Evolutionary conservation across 192 early-diverging fungal genomes (phyloP), one percentile per base, ranked within the genome.

Genomic region (Podila epigama): DNA sequence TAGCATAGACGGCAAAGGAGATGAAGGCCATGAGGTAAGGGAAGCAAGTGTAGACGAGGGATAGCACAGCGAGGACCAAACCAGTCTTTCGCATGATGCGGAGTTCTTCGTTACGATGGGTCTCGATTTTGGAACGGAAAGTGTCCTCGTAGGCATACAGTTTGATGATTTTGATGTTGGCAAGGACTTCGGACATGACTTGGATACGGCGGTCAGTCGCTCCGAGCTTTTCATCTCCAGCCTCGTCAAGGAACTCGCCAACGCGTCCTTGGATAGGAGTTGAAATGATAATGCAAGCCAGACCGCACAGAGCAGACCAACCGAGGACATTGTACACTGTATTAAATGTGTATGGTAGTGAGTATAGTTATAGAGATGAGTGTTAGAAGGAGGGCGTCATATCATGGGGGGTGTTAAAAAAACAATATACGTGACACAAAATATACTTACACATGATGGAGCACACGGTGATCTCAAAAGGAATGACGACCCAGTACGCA

Each of bases 111-210:
- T 31, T 18, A 27, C 69, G 60, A 55, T 50, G 58, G 44, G 40
- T 25, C 9, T 39, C 34, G 36, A 63, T 53, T 11, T 63, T 70
- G 1, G 54, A n/a, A 50, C 62, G 54, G 36, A 63, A 70, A 12
- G 31, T 54, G 0, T 60, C 37, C 8, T 70, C 69, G 16, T 70
- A 70, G 2, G 60, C 69, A 34, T 72, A 72, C n/a, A 72, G 37
- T 33, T 72, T 72, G 57, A 72, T 52, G 40, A 58, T 56, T 33
- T 72, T 72, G 37, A 72, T 72, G 32, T 72, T 58, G 50, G 62
- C 50, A 5, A 72, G 63, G 0, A 72, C 22, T 15, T 72, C 63
- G 25, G 56, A 54, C 70, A 72, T 72, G 20, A 72, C 44, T 5
- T 27, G 62, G 5, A 72, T 55, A 36, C 70, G 70, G 10, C 63